Evolutionary conservation across 164 flowering plant species (phyloP).

Genomic region (Sextonia rubra): DNA sequence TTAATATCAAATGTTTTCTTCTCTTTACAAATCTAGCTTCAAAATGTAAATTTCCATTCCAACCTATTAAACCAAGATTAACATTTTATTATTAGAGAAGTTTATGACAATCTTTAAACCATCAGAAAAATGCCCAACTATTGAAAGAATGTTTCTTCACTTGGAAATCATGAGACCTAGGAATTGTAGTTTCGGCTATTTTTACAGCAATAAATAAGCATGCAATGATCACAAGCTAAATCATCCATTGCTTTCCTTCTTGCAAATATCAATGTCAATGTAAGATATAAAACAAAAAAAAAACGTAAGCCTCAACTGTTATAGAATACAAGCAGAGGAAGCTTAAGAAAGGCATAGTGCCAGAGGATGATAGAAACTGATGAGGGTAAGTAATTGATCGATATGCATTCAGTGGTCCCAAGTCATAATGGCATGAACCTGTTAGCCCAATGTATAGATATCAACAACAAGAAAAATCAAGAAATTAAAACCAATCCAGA

Average conservation of each 20-base stretch:
- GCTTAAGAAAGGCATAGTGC: slow-evolving; percentile 22
- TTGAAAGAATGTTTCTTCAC: slow-evolving; percentile 26
- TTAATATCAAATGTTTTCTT: slow-evolving; percentile 83
- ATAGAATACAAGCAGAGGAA: background rate
- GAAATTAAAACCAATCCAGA: no score
- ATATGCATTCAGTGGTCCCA: slow-evolving; percentile 68
- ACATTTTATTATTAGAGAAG: background rate
- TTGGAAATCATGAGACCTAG: slow-evolving; percentile 68
- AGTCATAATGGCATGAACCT: slow-evolving; percentile 66
- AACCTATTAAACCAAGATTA: slow-evolving; percentile 32
- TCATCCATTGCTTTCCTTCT: slow-evolving; percentile 71
- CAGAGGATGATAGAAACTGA: slow-evolving; percentile 71
- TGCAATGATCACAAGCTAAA: slow-evolving; percentile 72
- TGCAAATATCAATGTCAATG: slow-evolving; percentile 19
- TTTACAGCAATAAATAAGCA: slow-evolving; percentile 87
- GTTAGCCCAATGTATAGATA: slow-evolving; percentile 17
- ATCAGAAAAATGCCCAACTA: background rate
- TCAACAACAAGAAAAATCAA: no score
- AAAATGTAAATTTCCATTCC: slow-evolving; percentile 54
- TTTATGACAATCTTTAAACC: background rate
- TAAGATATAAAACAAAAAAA: background rate
- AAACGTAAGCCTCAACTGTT: background rate
- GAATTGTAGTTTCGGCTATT: slow-evolving; percentile 81
- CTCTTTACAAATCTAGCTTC: slow-evolving; percentile 77
- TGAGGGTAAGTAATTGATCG: slow-evolving; percentile 75